Evolutionary conservation across 1,139 yeast species (phyloP).

Genomic region (Blastobotrys elegans): DNA sequence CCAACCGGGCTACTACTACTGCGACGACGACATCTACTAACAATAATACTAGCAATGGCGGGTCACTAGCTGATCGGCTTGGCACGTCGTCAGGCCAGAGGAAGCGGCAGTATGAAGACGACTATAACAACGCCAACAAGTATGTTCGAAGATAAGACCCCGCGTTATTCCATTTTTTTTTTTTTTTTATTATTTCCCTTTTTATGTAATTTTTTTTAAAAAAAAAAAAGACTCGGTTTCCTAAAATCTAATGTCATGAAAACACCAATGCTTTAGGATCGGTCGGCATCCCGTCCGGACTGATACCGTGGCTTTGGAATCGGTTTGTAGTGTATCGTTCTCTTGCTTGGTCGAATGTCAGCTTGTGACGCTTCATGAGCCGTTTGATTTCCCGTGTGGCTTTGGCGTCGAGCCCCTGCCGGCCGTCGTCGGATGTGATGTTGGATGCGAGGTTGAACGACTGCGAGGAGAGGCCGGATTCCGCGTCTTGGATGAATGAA

Average conservation of each 20-base stretch:
- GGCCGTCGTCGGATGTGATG: constrained; percentile 43
- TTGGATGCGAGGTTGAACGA: constrained; percentile 55
- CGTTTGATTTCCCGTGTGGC: constrained; percentile 49
- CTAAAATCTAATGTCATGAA: constrained; percentile 16
- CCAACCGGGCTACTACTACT: neutral
- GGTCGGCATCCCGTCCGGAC: constrained; percentile 33
- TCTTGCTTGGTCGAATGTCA: constrained; percentile 71
- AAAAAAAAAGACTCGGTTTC: neutral
- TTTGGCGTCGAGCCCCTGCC: constrained; percentile 56
- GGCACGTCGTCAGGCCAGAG: neutral
- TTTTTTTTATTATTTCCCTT: neutral
- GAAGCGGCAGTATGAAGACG: neutral
- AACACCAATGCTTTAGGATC: constrained; percentile 49
- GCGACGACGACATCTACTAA: neutral
- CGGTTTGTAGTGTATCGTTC: constrained; percentile 44
- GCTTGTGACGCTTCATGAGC: constrained; percentile 48
- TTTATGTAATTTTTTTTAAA: neutral
- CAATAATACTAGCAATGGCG: neutral
- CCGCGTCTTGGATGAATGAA: constrained; percentile 56
- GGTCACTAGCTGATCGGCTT: neutral
- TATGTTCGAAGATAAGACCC: too few species aligned
- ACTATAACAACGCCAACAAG: too few species aligned
- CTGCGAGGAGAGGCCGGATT: constrained; percentile 59
- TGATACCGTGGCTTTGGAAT: constrained; percentile 52
- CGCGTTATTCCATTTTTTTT: neutral